Percentiles rank a stretch among this genome's conserved stretches.
Evolutionary conservation across 2,329 filamentous ascomycete genomes (phyloP).

Genomic region (Pseudogymnoascus sp.): DNA sequence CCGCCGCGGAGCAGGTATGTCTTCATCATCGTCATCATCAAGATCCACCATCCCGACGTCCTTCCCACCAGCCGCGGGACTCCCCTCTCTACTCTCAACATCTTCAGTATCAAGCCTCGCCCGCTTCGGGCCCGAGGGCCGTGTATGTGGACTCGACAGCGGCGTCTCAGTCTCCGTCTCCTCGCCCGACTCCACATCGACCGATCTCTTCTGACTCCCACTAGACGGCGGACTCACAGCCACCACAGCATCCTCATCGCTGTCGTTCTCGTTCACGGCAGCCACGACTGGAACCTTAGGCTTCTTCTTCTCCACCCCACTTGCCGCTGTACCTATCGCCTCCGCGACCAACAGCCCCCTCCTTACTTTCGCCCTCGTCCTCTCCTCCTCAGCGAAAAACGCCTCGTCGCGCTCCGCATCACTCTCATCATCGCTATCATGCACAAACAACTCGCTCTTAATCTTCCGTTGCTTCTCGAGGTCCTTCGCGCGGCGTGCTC

Average conservation of each 20-base stretch:
- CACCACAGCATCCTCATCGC: conserved; percentile 4
- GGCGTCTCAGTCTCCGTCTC: conserved; percentile 2
- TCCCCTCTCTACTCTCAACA: background rate
- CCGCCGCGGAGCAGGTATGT: background rate
- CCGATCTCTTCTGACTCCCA: background rate
- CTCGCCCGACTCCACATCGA: background rate
- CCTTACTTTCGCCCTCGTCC: conserved; percentile 40
- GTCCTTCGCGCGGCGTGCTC: conserved; percentile 60
- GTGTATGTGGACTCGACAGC: conserved; percentile 2
- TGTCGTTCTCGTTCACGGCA: background rate
- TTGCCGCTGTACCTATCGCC: conserved; percentile 47
- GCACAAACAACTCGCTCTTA: conserved; percentile 78
- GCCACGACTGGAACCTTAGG: conserved; percentile 45
- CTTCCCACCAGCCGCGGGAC: background rate
- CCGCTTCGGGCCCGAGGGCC: background rate
- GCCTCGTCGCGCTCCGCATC: conserved; percentile 66
- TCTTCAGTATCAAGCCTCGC: conserved; percentile 1
- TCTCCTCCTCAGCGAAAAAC: conserved; percentile 74
- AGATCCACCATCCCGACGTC: background rate
- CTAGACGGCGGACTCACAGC: conserved; percentile 2
- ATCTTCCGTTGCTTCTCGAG: conserved; percentile 71
- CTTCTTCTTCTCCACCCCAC: conserved; percentile 43
- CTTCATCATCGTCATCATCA: background rate
- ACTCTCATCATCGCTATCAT: conserved; percentile 82
- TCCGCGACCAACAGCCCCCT: conserved; percentile 31